Conservation (phyloP, 75 land plant genomes). For the Cryptomeria japonica region DNA sequence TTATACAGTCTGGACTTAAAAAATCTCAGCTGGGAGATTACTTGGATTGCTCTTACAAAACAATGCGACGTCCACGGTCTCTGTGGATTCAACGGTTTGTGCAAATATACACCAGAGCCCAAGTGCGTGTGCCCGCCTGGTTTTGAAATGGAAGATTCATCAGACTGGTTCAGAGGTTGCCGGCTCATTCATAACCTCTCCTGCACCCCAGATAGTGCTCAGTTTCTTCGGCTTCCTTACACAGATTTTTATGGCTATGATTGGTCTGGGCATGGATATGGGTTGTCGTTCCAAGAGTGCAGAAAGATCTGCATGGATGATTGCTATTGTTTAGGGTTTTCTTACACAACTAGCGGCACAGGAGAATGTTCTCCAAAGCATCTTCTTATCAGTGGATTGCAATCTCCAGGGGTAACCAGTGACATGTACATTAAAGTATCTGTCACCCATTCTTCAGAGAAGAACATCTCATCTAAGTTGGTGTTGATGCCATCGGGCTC, state of each 20-base stretch:
- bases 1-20: neutral
- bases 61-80: slow-evolving; percentile 42
- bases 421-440: slow-evolving; percentile 33
- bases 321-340: slow-evolving; percentile 29
- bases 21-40: slow-evolving; percentile 26
- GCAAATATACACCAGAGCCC: slow-evolving; percentile 27
- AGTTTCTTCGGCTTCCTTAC: slow-evolving; percentile 27
- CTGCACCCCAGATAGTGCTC: neutral
- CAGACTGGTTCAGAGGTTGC: slow-evolving; percentile 47
- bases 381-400: slow-evolving; percentile 33
- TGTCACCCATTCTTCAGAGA: neutral
- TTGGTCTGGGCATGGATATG: neutral
- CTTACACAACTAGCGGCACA: slow-evolving; percentile 24
- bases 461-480: neutral
- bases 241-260: slow-evolving; percentile 49
- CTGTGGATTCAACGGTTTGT: slow-evolving; percentile 50
- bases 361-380: slow-evolving; percentile 35
- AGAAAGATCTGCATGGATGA: slow-evolving; percentile 26
- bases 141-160: slow-evolving; percentile 14
- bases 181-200: slow-evolving; percentile 24
- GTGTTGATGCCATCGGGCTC: neutral
- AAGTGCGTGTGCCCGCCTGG: slow-evolving; percentile 53
- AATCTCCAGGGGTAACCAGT: slow-evolving; percentile 13
- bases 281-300: slow-evolving; percentile 19
- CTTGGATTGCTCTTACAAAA: slow-evolving; percentile 37